Percentiles rank a stretch among this genome's conserved stretches.
Evolutionary conservation across 768 basidiomycete genomes (phyloP).

Genomic region (Flagelloscypha sp.): DNA sequence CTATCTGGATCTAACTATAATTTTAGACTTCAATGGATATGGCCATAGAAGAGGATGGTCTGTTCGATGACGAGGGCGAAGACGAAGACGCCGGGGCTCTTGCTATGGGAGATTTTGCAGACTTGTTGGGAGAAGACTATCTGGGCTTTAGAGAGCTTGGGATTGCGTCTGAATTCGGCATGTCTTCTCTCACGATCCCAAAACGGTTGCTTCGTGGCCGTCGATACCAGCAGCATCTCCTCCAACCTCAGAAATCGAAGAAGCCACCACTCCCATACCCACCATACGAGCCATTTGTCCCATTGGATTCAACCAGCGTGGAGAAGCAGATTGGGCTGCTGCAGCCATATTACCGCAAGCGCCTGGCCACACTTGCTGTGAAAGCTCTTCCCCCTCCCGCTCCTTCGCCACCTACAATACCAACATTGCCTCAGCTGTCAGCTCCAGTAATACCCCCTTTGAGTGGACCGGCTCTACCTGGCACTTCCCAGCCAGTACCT

Average conservation of each 20-base stretch:
- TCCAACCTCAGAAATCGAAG: constrained; percentile 39
- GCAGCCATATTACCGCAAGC: constrained; percentile 59
- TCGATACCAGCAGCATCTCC: constrained; percentile 31
- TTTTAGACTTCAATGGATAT: constrained; percentile 31
- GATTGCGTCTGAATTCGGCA: constrained; percentile 77
- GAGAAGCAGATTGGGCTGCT: constrained; percentile 83
- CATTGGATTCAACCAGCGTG: constrained; percentile 54
- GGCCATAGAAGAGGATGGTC: constrained; percentile 39
- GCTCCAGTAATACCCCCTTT: constrained; percentile 10
- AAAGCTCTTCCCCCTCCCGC: constrained; percentile 10
- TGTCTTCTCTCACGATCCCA: constrained; percentile 72
- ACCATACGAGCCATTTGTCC: constrained; percentile 74
- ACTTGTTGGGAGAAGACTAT: constrained; percentile 86
- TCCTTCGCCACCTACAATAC: constrained; percentile 18
- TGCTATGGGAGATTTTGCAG: constrained; percentile 81
- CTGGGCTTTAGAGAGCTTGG: constrained; percentile 83
- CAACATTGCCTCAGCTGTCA: no score
- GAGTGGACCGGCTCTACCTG: constrained; percentile 6
- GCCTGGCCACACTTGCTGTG: constrained; percentile 38
- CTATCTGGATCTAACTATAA: constrained; percentile 1
- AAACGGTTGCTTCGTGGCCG: constrained; percentile 67
- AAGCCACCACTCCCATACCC: constrained; percentile 81
- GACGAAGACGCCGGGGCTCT: constrained; percentile 55
- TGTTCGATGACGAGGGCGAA: constrained; percentile 43
- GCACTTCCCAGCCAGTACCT: constrained; percentile 10